Evolutionary conservation across 192 early-diverging fungal species (phyloP).

Genomic region (Coemansia sp.): DNA sequence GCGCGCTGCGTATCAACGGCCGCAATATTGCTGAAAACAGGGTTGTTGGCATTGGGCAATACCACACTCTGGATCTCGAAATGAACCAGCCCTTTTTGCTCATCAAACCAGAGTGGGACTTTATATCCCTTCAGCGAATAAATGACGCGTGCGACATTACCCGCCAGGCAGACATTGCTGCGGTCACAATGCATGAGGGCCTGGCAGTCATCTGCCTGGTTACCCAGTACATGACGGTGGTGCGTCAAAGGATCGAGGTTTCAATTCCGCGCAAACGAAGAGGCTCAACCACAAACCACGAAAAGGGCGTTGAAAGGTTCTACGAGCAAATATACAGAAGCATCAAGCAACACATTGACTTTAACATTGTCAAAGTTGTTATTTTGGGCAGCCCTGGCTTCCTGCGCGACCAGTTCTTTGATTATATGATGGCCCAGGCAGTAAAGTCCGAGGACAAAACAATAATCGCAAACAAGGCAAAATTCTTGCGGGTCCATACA

Average conservation of each 20-base stretch:
- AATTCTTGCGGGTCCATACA: conserved; percentile 89
- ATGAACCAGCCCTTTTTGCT: conserved; percentile 88
- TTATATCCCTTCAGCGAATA: conserved; percentile 88
- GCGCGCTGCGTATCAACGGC: conserved; percentile 85
- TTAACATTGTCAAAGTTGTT: conserved; percentile 92
- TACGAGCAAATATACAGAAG: conserved; percentile 91
- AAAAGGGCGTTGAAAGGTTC: conserved; percentile 86
- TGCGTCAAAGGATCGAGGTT: conserved; percentile 88
- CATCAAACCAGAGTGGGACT: conserved; percentile 90
- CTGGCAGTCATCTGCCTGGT: conserved; percentile 92
- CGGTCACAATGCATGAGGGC: conserved; percentile 86
- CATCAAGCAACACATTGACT: conserved; percentile 86
- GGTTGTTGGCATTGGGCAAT: conserved; percentile 89
- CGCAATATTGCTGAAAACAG: conserved; percentile 84
- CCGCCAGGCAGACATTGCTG: conserved; percentile 89
- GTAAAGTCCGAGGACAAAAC: conserved; percentile 80
- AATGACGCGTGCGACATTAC: conserved; percentile 87
- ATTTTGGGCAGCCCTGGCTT: conserved; percentile 97
- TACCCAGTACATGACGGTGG: conserved; percentile 95
- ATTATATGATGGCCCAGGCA: conserved; percentile 85
- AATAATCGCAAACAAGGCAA: conserved; percentile 82
- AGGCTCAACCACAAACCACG: conserved; percentile 87
- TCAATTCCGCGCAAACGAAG: conserved; percentile 92
- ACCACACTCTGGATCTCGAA: conserved; percentile 94
- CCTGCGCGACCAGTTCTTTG: conserved; percentile 82